phyloP scores from a whole-genome alignment of 2,329 filamentous ascomycete genomes.

The Aspergillus quadricinctus region DNA sequence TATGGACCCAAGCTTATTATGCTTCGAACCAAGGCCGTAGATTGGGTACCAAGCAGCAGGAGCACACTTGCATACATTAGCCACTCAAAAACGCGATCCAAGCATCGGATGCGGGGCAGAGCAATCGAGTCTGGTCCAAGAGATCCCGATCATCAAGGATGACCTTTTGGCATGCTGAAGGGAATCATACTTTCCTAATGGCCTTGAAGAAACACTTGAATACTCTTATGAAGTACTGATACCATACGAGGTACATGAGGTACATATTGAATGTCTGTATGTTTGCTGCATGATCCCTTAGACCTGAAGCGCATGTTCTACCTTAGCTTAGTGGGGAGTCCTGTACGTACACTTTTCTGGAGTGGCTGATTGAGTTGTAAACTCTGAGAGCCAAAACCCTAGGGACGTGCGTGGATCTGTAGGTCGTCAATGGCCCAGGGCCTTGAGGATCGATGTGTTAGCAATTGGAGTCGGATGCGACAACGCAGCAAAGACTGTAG shows the following conservation, averaged over 20 bases:
- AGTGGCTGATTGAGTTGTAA: not conserved
- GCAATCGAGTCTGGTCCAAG: not conserved
- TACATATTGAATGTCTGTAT: not conserved
- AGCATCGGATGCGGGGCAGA: not conserved
- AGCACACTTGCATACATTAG: not conserved
- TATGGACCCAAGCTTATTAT: not conserved
- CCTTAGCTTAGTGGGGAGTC: not conserved
- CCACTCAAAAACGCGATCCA: not conserved
- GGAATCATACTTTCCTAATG: not conserved
- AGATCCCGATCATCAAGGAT: not conserved
- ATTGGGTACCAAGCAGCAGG: not conserved
- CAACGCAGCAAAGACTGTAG: slow-evolving; percentile 15
- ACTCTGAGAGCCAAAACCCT: not conserved
- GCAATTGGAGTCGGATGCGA: slow-evolving; percentile 13
- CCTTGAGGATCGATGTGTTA: not conserved
- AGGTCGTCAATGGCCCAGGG: not conserved
- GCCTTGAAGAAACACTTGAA: no score
- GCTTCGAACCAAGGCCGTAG: not conserved
- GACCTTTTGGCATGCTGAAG: not conserved
- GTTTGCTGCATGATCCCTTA: not conserved
- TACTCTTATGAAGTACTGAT: not conserved
- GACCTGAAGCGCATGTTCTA: not conserved
- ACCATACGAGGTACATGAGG: not conserved
- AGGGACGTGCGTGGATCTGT: not conserved
- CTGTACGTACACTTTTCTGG: not conserved